These are phyloP conservation scores for Mortierella sp. DNA, from an alignment of 371 early-diverging fungal species.

Conservation along the genomic window DNA sequence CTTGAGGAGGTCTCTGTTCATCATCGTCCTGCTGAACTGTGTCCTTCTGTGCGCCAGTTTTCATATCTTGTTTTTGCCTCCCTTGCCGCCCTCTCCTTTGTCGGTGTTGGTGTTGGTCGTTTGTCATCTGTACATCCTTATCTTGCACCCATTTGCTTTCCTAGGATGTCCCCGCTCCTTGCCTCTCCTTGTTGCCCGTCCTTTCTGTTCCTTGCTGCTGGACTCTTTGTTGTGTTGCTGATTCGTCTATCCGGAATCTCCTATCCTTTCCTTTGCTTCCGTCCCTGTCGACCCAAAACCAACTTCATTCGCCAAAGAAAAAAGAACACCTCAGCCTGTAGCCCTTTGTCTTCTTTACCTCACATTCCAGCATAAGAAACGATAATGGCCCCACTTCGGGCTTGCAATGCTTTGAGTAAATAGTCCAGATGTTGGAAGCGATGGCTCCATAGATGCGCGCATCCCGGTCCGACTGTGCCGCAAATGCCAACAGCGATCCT, in stretches of 20 bases:
- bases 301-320: too few species aligned
- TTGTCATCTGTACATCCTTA: neutral
- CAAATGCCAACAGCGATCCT: slow-evolving; percentile 80
- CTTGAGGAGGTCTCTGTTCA: neutral
- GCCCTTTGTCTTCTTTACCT: slow-evolving; percentile 59
- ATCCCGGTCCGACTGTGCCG: slow-evolving; percentile 73
- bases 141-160: neutral
- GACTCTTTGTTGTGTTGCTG: neutral
- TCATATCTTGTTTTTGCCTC: neutral
- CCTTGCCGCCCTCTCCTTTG: neutral
- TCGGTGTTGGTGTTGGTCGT: neutral
- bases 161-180: neutral
- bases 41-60: neutral
- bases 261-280: too few species aligned
- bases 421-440: slow-evolving; percentile 84
- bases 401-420: slow-evolving; percentile 74
- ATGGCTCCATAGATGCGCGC: slow-evolving; percentile 81
- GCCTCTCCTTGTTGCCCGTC: neutral
- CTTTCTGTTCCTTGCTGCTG: neutral
- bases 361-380: slow-evolving; percentile 75
- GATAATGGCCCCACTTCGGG: slow-evolving; percentile 61
- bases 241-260: too few species aligned
- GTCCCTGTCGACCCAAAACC: too few species aligned
- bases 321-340: too few species aligned
- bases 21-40: too few species aligned